Evolutionary conservation across 129 eudicot genomes (phyloP).

Genomic region (Deinandra increscens): DNA sequence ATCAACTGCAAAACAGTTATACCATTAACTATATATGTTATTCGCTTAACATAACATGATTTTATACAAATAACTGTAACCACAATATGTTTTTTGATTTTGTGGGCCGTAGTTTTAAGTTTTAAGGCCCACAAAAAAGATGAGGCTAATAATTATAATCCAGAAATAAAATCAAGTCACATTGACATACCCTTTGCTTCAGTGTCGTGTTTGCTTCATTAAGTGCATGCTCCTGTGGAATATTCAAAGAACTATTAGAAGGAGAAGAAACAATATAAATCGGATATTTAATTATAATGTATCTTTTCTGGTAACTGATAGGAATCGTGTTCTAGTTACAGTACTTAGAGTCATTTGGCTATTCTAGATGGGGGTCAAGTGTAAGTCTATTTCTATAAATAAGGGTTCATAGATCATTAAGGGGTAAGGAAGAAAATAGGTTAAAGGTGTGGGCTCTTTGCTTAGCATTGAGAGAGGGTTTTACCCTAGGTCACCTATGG

Average conservation of each 20-base stretch:
- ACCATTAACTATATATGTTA: not conserved
- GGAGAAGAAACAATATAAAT: not conserved
- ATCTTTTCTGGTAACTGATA: too few species aligned
- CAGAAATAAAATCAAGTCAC: not conserved
- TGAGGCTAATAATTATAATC: not conserved
- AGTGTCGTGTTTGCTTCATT: conserved; percentile 80
- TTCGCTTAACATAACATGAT: conserved; percentile 3
- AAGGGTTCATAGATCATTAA: too few species aligned
- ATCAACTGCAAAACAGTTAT: conserved; percentile 52
- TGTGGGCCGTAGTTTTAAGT: not conserved
- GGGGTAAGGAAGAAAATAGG: too few species aligned
- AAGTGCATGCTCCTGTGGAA: conserved; percentile 65
- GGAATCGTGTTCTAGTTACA: too few species aligned
- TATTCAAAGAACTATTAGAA: not conserved
- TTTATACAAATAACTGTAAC: not conserved
- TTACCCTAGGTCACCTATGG: too few species aligned
- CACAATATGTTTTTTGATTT: not conserved
- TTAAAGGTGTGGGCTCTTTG: too few species aligned
- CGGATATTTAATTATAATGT: too few species aligned
- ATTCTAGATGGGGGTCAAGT: too few species aligned
- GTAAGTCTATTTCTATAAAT: too few species aligned
- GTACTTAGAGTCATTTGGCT: too few species aligned
- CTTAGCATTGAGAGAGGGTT: too few species aligned
- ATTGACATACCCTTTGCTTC: conserved; percentile 67
- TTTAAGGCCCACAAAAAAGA: not conserved